Evolutionary conservation across 2,329 filamentous ascomycete genomes (phyloP).

Genomic region (Knoxdaviesia capensis): DNA sequence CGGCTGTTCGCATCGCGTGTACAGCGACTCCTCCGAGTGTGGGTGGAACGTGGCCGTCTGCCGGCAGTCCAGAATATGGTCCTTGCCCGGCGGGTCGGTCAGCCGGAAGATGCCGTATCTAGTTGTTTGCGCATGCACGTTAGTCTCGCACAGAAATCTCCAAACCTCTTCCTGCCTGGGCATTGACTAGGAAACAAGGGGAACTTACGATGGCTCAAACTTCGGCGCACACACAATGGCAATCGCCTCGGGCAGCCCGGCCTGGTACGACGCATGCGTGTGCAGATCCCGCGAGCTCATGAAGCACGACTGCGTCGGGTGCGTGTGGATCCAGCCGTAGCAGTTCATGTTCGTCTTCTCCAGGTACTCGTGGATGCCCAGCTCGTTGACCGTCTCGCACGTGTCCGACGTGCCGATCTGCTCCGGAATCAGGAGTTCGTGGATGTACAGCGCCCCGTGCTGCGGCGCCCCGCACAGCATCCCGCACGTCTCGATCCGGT

Average conservation of each 20-base stretch:
- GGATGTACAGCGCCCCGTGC: constrained; percentile 86
- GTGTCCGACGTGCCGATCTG: constrained; percentile 83
- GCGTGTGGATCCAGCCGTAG: constrained; percentile 94
- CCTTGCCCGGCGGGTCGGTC: constrained; percentile 79
- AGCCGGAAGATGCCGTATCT: constrained; percentile 85
- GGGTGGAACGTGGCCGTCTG: constrained; percentile 73
- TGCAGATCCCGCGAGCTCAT: constrained; percentile 91
- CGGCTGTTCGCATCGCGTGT: constrained; percentile 51
- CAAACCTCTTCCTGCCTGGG: background rate
- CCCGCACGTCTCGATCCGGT: constrained; percentile 83
- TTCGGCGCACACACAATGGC: constrained; percentile 90
- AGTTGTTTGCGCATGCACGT: constrained; percentile 1
- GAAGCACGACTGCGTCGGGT: constrained; percentile 91
- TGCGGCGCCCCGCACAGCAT: constrained; percentile 81
- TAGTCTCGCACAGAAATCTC: background rate
- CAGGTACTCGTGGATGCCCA: constrained; percentile 72
- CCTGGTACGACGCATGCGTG: constrained; percentile 84
- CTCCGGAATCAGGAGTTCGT: constrained; percentile 72
- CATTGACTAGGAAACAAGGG: background rate
- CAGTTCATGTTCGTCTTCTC: constrained; percentile 67
- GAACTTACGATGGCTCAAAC: constrained; percentile 50
- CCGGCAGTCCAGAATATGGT: constrained; percentile 62
- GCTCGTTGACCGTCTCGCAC: constrained; percentile 82
- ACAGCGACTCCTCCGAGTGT: constrained; percentile 45
- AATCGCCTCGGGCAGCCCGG: constrained; percentile 91